Percentiles rank a stretch among this genome's conserved stretches.
Evolutionary conservation across 495 filamentous ascomycete species (phyloP).

Genomic region (Endocarpon pusillum): DNA sequence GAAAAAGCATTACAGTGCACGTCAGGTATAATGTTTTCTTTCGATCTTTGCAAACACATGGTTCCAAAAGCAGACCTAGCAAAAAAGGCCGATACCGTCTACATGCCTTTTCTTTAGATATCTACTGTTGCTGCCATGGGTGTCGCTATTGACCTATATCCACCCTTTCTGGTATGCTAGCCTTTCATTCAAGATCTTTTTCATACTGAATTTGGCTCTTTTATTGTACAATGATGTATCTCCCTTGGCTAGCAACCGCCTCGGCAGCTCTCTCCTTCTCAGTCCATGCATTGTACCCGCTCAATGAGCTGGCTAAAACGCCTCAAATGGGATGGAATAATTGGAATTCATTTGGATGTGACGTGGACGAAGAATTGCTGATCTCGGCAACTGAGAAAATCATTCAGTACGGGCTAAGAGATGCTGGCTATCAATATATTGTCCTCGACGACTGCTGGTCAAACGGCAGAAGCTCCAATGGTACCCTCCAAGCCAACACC

Average conservation of each 20-base stretch:
- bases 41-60: too few relatives aligned
- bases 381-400: slow-evolving; percentile 29
- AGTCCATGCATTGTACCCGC: neutral
- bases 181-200: too few relatives aligned
- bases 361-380: slow-evolving; percentile 31
- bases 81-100: too few relatives aligned
- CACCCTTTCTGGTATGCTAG: too few relatives aligned
- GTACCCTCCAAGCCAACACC: slow-evolving; percentile 22
- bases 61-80: too few relatives aligned
- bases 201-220: too few relatives aligned
- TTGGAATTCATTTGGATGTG: slow-evolving; percentile 39
- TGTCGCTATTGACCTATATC: too few relatives aligned
- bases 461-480: slow-evolving; percentile 21
- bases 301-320: slow-evolving; percentile 24
- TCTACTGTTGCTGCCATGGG: too few relatives aligned
- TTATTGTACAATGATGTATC: neutral
- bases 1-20: too few relatives aligned
- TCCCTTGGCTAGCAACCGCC: neutral
- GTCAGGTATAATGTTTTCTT: too few relatives aligned
- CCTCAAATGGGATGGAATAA: slow-evolving; percentile 31
- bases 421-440: slow-evolving; percentile 39
- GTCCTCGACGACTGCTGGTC: slow-evolving; percentile 37
- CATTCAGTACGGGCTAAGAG: slow-evolving; percentile 30
- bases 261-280: neutral
- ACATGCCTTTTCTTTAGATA: too few relatives aligned